A percentile compares a stretch with the other conserved stretches of the same genome.
phyloP scores from a whole-genome alignment of 83 land plant species.

The Thuja plicata region DNA sequence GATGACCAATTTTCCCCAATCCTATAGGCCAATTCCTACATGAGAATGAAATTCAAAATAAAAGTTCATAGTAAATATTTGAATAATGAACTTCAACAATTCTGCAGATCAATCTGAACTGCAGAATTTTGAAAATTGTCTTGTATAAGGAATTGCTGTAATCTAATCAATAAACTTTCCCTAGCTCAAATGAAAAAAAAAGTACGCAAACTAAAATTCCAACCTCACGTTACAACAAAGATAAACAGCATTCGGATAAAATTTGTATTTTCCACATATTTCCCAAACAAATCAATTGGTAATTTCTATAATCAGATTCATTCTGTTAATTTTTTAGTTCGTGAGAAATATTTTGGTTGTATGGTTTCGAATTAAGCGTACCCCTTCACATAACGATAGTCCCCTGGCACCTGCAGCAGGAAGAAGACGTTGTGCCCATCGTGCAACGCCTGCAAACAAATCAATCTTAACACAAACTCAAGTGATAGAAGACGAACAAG shows the following conservation, averaged over 20 bases:
- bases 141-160: not conserved
- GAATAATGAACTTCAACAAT: too few species aligned
- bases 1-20: too few species aligned
- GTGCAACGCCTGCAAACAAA: slow-evolving; percentile 54
- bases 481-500: not conserved
- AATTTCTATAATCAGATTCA: not conserved
- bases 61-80: too few species aligned
- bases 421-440: slow-evolving; percentile 63
- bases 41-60: too few species aligned
- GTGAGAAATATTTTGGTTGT: not conserved
- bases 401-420: slow-evolving; percentile 66
- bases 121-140: too few species aligned
- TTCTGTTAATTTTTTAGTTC: too few species aligned
- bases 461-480: not conserved
- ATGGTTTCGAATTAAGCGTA: slow-evolving; percentile 14
- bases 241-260: not conserved
- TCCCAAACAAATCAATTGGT: not conserved
- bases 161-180: not conserved
- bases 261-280: not conserved
- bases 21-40: too few species aligned
- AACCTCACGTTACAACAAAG: not conserved
- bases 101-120: too few species aligned
- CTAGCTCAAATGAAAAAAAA: not conserved
- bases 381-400: slow-evolving; percentile 63
- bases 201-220: not conserved